These are phyloP conservation scores for Umbelopsis sp. DNA, from an alignment of 371 early-diverging fungal species.

Conservation along the genomic window DNA sequence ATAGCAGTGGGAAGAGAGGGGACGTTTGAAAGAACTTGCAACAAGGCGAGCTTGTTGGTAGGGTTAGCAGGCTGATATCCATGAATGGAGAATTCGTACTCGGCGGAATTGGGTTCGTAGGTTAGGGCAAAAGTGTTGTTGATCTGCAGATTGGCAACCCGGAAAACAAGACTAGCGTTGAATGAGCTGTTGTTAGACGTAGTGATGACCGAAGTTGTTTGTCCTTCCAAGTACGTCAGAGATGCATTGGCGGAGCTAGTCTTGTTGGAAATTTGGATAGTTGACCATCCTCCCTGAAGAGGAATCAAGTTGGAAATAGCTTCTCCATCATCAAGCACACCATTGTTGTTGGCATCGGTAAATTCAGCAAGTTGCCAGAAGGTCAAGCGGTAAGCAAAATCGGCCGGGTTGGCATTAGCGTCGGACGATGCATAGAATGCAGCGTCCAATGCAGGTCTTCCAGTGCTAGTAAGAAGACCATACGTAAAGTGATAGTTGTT, in stretches of 20 bases:
- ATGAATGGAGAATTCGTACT: slow-evolving; percentile 40
- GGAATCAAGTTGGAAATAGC: slow-evolving; percentile 31
- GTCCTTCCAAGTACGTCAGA: slow-evolving; percentile 31
- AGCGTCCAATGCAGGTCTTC: slow-evolving; percentile 38
- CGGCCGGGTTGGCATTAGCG: slow-evolving; percentile 34
- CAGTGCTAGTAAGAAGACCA: slow-evolving; percentile 37
- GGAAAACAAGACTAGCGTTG: slow-evolving; percentile 36
- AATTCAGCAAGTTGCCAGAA: slow-evolving; percentile 46
- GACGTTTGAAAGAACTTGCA: slow-evolving; percentile 29
- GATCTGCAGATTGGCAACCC: slow-evolving; percentile 44
- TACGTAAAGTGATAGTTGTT: slow-evolving; percentile 43
- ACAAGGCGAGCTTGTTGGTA: slow-evolving; percentile 32
- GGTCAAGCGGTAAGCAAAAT: slow-evolving; percentile 41
- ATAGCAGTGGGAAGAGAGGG: slow-evolving; percentile 16
- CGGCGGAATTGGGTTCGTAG: slow-evolving; percentile 43
- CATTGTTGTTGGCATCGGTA: slow-evolving; percentile 47
- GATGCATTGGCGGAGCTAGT: slow-evolving; percentile 35
- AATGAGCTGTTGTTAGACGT: slow-evolving; percentile 30
- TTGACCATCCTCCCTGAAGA: slow-evolving; percentile 36
- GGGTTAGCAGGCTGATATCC: slow-evolving; percentile 29
- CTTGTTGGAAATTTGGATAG: slow-evolving; percentile 38
- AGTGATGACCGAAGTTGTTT: slow-evolving; percentile 26
- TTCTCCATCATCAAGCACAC: slow-evolving; percentile 44
- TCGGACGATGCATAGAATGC: slow-evolving; percentile 49
- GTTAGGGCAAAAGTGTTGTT: slow-evolving; percentile 44